These are phyloP conservation scores for Jackrogersella multiformis DNA, from an alignment of 495 filamentous ascomycete genomes.

Conservation along the genomic window DNA sequence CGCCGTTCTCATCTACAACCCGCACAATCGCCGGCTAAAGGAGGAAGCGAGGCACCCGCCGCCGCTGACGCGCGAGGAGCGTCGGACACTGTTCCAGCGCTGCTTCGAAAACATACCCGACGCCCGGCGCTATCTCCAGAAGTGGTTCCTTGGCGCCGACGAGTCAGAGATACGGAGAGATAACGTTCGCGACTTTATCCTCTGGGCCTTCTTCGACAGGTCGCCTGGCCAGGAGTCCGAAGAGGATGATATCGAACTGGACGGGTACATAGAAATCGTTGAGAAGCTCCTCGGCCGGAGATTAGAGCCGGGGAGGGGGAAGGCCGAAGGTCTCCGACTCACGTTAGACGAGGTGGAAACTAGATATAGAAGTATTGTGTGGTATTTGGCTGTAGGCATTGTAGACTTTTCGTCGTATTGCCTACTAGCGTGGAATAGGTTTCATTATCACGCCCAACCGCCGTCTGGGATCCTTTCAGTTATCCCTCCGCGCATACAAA, in stretches of 20 bases:
- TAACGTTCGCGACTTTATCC: conserved; percentile 70
- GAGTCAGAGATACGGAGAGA: conserved; percentile 67
- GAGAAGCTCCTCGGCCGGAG: conserved; percentile 60
- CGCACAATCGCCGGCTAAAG: conserved; percentile 60
- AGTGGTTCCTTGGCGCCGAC: conserved; percentile 72
- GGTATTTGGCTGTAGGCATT: conserved; percentile 64
- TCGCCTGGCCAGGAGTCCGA: conserved; percentile 44
- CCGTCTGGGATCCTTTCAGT: conserved; percentile 52
- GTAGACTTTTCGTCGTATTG: conserved; percentile 50
- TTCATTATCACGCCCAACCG: conserved; percentile 56
- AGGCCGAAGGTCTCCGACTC: conserved; percentile 64
- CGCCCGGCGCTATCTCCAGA: conserved; percentile 63
- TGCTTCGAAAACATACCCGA: conserved; percentile 65
- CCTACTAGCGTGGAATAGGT: conserved; percentile 57
- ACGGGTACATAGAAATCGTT: conserved; percentile 60
- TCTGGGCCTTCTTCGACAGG: conserved; percentile 70
- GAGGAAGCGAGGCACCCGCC: conserved; percentile 63
- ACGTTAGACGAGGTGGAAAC: conserved; percentile 71
- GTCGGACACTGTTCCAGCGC: conserved; percentile 61
- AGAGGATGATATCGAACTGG: conserved; percentile 62
- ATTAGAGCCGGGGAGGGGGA: conserved; percentile 62
- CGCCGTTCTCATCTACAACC: conserved; percentile 64
- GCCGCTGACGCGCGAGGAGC: conserved; percentile 50
- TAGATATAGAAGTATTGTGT: conserved; percentile 67
- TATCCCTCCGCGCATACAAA: conserved; percentile 66